Base-by-base conservation (phyloP, 345 rosid genomes). In the Draba incana region DNA sequence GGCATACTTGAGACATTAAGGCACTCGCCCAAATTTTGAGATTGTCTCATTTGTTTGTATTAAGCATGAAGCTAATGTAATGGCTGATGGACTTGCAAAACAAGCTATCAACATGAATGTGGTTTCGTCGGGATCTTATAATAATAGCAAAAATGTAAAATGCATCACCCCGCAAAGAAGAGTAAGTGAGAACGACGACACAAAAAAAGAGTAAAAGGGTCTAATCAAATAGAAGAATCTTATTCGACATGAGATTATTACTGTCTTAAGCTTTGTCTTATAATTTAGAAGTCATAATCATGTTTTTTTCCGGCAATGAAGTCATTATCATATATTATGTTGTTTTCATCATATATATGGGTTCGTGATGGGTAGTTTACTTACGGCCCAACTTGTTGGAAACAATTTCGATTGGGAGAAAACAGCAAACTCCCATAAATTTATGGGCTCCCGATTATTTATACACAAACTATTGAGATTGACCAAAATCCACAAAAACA, bases 171-270 rank as follows among this genome's bases (percentile, higher is more conserved):
- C 14, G 2, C 11, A 5, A 23, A 35, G 16, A 15, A 37, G 51
- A 62, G 57, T 55, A 38, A 10, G 52, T 64, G 59, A 57, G 15
- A 54, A 41, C 49, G 66, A 57, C 70, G 54, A 72, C 53, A 64
- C 41, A n/a, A 10, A 30, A 8, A 15, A 57, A 47, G 27, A 33
- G 46, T 70, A 59, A 50, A 39, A 37, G 12, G 27, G 43, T 38
- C 37, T 69, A 49, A 59, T 49, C 48, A 12, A 5, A 25, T 25
- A 15, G 56, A 54, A 71, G 63, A 2, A 41, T 70, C 44, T 28
- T 47, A 57, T 57, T 47, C 48, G 50, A 48, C 27, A n/a, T 2
- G 3, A 44, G 71, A 57, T 53, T 44, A 43, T 66, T n/a, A 42
- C 33, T 38, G 35, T 56, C 64, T 47, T 68, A 8, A 31, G 12